Conservation (phyloP, 2,329 filamentous ascomycete genomes). For the Diaporthe destruens region DNA sequence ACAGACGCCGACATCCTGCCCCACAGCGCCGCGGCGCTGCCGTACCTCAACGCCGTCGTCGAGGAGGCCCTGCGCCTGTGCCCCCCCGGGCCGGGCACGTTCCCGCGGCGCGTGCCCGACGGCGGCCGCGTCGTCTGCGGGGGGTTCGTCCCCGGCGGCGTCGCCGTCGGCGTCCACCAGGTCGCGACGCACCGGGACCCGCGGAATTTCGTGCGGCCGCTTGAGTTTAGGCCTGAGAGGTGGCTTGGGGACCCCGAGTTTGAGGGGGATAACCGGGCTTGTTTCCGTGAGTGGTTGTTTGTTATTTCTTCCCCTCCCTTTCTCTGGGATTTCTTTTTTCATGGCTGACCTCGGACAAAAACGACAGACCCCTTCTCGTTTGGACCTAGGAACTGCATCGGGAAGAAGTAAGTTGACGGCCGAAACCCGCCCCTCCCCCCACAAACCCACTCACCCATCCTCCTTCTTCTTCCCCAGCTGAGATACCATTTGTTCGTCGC, state of each 20-base stretch:
- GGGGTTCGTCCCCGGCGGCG: constrained; percentile 29
- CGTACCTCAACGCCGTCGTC: constrained; percentile 54
- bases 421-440: not conserved
- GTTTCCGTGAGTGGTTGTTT: constrained; percentile 18
- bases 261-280: constrained; percentile 20
- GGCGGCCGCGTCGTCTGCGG: constrained; percentile 37
- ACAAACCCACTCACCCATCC: not conserved
- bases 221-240: constrained; percentile 29
- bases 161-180: constrained; percentile 24
- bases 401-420: constrained; percentile 30
- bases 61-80: constrained; percentile 55
- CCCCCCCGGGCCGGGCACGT: constrained; percentile 45
- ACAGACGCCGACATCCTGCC: constrained; percentile 51
- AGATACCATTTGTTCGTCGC: too few species aligned
- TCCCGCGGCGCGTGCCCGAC: constrained; percentile 35
- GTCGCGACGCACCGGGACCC: constrained; percentile 17
- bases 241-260: constrained; percentile 32
- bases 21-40: constrained; percentile 45
- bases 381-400: constrained; percentile 35
- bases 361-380: constrained; percentile 27
- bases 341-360: not conserved
- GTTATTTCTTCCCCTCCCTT: too few species aligned
- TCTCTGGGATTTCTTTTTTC: too few species aligned
- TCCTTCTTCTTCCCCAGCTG: too few species aligned
- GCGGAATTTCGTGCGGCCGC: constrained; percentile 20